Evolutionary conservation across 2,329 filamentous ascomycete species (phyloP).

Genomic region (Aspergillus costaricaensis): DNA sequence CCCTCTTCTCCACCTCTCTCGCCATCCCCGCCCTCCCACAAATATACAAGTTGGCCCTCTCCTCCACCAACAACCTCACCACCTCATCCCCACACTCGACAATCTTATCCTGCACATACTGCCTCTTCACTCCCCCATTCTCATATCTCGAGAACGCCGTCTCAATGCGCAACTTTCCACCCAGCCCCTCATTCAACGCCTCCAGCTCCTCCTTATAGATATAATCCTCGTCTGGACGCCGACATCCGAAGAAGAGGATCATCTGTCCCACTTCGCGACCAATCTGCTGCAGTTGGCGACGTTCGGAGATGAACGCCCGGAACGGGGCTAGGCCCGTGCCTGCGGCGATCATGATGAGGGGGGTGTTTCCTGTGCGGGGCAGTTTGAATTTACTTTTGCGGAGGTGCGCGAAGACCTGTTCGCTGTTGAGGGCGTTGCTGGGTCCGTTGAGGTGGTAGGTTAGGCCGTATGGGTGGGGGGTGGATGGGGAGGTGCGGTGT

Average conservation of each 20-base stretch:
- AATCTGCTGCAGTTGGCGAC: conserved; percentile 37
- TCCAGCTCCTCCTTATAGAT: conserved; percentile 37
- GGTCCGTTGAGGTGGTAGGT: conserved; percentile 82
- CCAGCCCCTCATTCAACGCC: conserved; percentile 24
- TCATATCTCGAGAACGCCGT: conserved; percentile 32
- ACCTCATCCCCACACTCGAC: conserved; percentile 32
- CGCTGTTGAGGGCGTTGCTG: conserved; percentile 85
- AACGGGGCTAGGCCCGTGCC: conserved; percentile 56
- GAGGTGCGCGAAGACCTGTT: conserved; percentile 86
- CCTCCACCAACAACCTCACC: conserved; percentile 38
- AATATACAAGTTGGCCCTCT: conserved; percentile 45
- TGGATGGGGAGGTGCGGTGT: conserved; percentile 59
- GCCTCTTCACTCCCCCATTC: conserved; percentile 13
- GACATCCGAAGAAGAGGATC: conserved; percentile 48
- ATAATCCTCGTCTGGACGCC: conserved; percentile 39
- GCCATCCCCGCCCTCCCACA: conserved; percentile 42
- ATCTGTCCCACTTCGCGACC: conserved; percentile 41
- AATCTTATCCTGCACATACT: conserved; percentile 46
- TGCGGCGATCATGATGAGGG: conserved; percentile 56
- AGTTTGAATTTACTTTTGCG: conserved; percentile 97
- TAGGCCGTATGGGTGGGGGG: conserved; percentile 74
- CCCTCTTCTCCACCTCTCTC: conserved; percentile 45
- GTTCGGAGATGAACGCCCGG: conserved; percentile 47
- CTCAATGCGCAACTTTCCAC: conserved; percentile 22
- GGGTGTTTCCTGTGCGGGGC: conserved; percentile 52